These are phyloP conservation scores for Volvox carteri DNA, from an alignment of 163 green algal species.

Conservation along the genomic window DNA sequence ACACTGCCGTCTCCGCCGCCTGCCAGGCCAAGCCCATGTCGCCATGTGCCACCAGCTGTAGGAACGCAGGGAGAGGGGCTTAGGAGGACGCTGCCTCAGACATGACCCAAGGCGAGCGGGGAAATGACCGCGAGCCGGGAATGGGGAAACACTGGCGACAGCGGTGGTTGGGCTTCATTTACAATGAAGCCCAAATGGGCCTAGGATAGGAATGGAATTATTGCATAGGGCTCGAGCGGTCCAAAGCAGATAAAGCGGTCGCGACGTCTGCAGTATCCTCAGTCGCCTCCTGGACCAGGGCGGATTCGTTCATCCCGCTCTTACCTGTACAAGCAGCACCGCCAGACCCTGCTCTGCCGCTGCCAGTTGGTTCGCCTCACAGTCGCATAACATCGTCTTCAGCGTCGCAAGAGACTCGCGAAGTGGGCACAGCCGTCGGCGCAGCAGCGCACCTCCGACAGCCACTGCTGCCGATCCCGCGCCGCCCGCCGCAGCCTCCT, in stretches of 20 bases:
- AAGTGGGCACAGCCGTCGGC: constrained; percentile 57
- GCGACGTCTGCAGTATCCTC: too few relatives aligned
- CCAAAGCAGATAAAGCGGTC: too few relatives aligned
- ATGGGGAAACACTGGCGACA: too few relatives aligned
- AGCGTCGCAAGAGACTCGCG: constrained; percentile 53
- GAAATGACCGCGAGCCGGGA: too few relatives aligned
- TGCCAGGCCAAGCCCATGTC: constrained; percentile 63
- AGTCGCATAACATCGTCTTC: constrained; percentile 56
- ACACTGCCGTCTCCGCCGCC: constrained; percentile 47
- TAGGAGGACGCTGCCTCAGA: too few relatives aligned
- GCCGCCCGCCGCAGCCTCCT: background rate
- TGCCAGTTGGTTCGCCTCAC: constrained; percentile 36
- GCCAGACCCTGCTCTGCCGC: constrained; percentile 11
- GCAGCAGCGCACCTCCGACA: background rate
- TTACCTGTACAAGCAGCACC: constrained; percentile 55
- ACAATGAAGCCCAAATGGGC: too few relatives aligned
- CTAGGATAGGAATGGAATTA: too few relatives aligned
- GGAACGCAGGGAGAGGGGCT: background rate
- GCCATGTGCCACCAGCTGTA: constrained; percentile 57
- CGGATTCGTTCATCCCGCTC: background rate
- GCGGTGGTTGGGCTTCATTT: too few relatives aligned
- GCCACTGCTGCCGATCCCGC: background rate
- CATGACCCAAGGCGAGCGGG: too few relatives aligned
- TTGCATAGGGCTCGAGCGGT: too few relatives aligned
- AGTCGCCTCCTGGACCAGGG: too few relatives aligned